Evolutionary conservation across 345 rosid genomes (phyloP).

Genomic region (Punica granatum): DNA sequence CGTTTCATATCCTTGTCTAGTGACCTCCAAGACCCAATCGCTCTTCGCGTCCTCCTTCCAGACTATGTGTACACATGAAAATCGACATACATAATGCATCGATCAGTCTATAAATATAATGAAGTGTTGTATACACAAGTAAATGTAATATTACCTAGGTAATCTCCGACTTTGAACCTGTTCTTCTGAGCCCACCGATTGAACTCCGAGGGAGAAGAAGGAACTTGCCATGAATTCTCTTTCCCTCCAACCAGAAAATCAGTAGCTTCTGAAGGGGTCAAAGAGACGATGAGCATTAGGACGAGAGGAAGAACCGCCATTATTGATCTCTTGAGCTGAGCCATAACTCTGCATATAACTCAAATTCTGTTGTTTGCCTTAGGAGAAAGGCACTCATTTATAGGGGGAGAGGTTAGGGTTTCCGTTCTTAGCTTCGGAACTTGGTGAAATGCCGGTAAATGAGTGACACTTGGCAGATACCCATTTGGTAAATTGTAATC

Average conservation of each 20-base stretch:
- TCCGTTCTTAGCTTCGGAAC: not conserved
- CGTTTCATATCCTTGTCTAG: constrained; percentile 27
- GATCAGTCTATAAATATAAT: not conserved
- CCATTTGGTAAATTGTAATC: not conserved
- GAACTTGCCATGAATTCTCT: constrained; percentile 45
- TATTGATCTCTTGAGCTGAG: not conserved
- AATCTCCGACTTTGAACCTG: constrained; percentile 41
- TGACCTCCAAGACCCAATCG: constrained; percentile 53
- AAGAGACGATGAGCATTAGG: not conserved
- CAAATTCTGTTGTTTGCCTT: not conserved
- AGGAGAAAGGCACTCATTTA: too few relatives aligned
- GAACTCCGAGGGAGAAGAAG: constrained; percentile 30
- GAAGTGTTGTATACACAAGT: not conserved
- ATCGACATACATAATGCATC: too few relatives aligned
- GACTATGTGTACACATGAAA: constrained; percentile 10
- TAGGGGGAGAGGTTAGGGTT: not conserved
- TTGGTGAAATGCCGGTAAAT: not conserved
- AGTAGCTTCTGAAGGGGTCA: constrained; percentile 30
- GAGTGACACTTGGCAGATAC: not conserved
- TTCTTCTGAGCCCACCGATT: constrained; percentile 32
- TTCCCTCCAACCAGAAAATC: constrained; percentile 49
- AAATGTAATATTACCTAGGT: constrained; percentile 25
- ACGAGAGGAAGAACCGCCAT: not conserved
- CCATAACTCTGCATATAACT: not conserved
- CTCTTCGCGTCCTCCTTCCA: constrained; percentile 33